Evolutionary conservation across 805 yeast genomes (phyloP), one percentile per base, ranked within the genome.

Genomic region (Candida hispaniensis): DNA sequence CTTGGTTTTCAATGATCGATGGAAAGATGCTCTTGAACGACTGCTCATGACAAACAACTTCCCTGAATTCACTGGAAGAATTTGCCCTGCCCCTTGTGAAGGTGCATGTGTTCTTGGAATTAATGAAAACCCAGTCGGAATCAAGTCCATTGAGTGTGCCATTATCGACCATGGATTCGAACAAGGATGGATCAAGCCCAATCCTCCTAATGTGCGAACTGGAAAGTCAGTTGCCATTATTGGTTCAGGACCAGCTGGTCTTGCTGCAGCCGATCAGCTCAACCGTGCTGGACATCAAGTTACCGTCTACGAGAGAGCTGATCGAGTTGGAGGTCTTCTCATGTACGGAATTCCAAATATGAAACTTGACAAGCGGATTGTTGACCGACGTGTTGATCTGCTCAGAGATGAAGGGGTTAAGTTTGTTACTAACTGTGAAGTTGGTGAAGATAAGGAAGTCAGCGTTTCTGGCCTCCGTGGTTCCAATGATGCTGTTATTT

Each of bases 281-380:
- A 88, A 88, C 70, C 79, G 75, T 54, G 96, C 97, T 20, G 98
- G 98, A 40, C 98, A 88, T 60, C 49, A 56, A 10, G 96, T 91
- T 34, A 81, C 86, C 20, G 91, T 88, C 30, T 88, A 78, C 58
- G 98, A 88, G 64, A 75, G 97, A 56, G 67, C 86, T 34, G 96
- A 91, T 63, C 74, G 96, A 58, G 79, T 88, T 30, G 98, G 98
- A 67, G 98, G 98, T 39, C 68, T 88, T 55, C 61, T 88, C 63
- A 91, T 91, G 97, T 88, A 88, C 59, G 98, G 98, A 73, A 88
- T 88, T 61, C 98, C 98, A 48, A 88, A 88, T 68, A 88, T 88
- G 98, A 88, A 88, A 66, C 69, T 88, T 49, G 98, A 88, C 61
- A 88, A 88, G 68, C 66, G 76, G 14, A 72, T 91, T 54, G 95